phyloP scores from a whole-genome alignment of 495 filamentous ascomycete genomes.

The Lindgomyces ingoldianus region DNA sequence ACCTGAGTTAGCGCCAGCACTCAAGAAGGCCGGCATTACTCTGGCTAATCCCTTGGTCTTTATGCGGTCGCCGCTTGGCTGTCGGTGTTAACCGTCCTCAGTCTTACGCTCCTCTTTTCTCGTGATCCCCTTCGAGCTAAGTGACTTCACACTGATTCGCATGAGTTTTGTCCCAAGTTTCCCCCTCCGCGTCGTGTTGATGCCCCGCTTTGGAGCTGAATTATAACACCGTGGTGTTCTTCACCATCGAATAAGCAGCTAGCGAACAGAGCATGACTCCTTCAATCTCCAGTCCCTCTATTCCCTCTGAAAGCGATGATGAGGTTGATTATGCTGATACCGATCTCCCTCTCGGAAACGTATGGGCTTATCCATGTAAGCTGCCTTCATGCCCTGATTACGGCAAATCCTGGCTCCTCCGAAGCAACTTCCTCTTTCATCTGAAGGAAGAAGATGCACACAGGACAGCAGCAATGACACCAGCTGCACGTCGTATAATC shows the following conservation, averaged over 20 bases:
- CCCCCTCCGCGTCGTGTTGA: no score
- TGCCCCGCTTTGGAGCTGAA: no score
- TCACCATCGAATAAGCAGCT: no score
- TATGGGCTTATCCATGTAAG: neutral
- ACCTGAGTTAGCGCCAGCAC: neutral
- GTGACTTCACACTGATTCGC: no score
- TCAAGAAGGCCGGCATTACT: neutral
- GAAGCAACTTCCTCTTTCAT: slow-evolving; percentile 4
- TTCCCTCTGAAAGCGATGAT: neutral
- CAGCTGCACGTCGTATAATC: neutral
- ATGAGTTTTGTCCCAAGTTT: no score
- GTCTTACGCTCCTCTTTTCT: no score
- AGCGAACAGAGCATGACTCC: neutral
- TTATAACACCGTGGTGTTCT: no score
- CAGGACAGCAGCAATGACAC: neutral
- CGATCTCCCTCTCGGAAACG: neutral
- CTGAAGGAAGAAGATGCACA: slow-evolving; percentile 3
- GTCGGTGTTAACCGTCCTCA: no score
- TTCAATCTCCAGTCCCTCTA: neutral
- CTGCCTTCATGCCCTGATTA: neutral
- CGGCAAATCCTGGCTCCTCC: slow-evolving; percentile 4
- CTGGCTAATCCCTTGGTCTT: no score
- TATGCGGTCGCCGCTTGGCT: no score
- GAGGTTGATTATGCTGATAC: neutral
- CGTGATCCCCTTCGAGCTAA: no score